Base-by-base conservation (phyloP, 768 basidiomycete genomes). In the Suillus fuscotomentosus region DNA sequence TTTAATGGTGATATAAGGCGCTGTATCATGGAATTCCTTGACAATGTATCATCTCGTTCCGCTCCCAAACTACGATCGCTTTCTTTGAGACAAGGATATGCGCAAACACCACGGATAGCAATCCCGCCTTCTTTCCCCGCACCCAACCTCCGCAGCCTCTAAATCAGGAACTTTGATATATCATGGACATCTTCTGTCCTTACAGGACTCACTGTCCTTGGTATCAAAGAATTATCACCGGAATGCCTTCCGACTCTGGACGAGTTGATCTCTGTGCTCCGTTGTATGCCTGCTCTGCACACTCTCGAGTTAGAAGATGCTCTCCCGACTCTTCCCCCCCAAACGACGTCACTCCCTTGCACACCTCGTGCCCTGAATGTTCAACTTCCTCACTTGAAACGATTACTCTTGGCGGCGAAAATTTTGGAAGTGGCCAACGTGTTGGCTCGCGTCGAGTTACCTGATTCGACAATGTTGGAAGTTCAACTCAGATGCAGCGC, bases 141-240 rank as follows among this genome's bases (percentile, higher is more conserved):
- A 4, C 77, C 78, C 14, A 70, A 70, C 38, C 73, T 84, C 31
- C 75, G 75, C 56, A 69, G 67, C 27, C 66, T 84, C 20, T 75
- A 79, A 63, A 67, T 84, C 1, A 70, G 62, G 15, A 68, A 73
- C 31, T 78, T 79, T 62, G 70, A 72, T 45, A 67, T 82, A 57
- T 67, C 73, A 6, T 79, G 80, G 79, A 69, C 75, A 22, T 80
- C 77, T 1, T 66, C 74, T 1, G 64, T 80, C 15, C 69, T 83
- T 31, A 62, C 62, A 48, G 72, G 73, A 60, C 75, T 84, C 11
- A 77, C 75, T n/a, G 70, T 74, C 59, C 72, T 84, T 36, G 76
- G 73, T 50, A 66, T 83, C 11, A 68, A 75, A 47, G 63, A 76
- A 63, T 67, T 78, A 8, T 63, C 72, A 27, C 17, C 39, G 3